phyloP scores from a whole-genome alignment of 306 rosid genomes.

The Benincasa hispida region DNA sequence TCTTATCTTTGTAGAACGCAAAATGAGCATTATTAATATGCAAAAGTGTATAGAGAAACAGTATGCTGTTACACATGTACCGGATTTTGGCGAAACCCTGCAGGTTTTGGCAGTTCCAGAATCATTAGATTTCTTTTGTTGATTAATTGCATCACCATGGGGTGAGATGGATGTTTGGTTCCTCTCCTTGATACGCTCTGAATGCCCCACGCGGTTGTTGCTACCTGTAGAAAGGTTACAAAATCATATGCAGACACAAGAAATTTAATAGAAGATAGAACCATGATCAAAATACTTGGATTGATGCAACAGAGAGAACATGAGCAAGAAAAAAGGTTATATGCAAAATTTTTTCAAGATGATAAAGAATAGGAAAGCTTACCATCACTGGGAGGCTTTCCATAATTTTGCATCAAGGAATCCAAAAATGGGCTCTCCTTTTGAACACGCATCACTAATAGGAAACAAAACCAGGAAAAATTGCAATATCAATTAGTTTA shows the following conservation, averaged over 20 bases:
- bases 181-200: constrained; percentile 21
- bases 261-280: neutral
- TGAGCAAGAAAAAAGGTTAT: neutral
- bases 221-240: constrained; percentile 20
- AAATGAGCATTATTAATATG: neutral
- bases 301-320: neutral
- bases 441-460: constrained; percentile 57
- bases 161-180: constrained; percentile 31
- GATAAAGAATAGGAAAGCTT: constrained; percentile 18
- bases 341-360: neutral
- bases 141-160: constrained; percentile 15
- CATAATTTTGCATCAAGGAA: constrained; percentile 45
- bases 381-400: constrained; percentile 43
- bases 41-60: neutral
- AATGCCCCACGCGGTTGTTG: constrained; percentile 7
- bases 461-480: constrained; percentile 7
- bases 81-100: constrained; percentile 36
- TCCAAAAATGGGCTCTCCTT: constrained; percentile 40
- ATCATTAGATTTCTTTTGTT: constrained; percentile 27
- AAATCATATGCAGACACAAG: neutral
- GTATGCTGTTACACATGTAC: constrained; percentile 11
- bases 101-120: constrained; percentile 21
- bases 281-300: neutral
- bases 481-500: neutral
- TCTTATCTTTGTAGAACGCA: neutral